phyloP scores from a whole-genome alignment of 441 rosid genomes.

The Raphanus hybrid region DNA sequence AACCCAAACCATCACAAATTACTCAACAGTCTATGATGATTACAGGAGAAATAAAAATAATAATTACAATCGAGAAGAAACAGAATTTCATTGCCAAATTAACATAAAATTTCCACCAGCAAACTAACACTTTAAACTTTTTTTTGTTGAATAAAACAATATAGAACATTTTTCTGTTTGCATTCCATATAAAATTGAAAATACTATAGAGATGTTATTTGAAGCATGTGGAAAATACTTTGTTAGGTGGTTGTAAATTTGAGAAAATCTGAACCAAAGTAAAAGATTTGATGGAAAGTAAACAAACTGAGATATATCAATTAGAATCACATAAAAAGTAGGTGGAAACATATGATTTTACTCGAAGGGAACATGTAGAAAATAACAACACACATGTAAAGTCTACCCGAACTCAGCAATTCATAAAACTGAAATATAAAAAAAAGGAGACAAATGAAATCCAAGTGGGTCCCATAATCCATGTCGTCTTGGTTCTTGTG shows the following conservation, averaged over 20 bases:
- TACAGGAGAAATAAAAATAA: not conserved
- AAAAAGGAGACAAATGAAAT: constrained; percentile 48
- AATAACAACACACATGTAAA: constrained; percentile 20
- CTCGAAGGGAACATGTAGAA: constrained; percentile 18
- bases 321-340: constrained; percentile 16
- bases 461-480: constrained; percentile 42
- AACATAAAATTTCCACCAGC: not conserved
- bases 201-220: not conserved
- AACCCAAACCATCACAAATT: not conserved
- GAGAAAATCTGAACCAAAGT: constrained; percentile 4
- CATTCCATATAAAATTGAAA: not conserved
- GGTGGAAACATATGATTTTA: constrained; percentile 35
- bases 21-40: not conserved
- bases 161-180: not conserved
- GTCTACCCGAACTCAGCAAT: constrained; percentile 32
- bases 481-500: constrained; percentile 52
- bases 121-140: not conserved
- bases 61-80: not conserved
- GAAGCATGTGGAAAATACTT: not conserved
- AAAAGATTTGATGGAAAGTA: constrained; percentile 4
- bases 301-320: not conserved
- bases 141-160: not conserved
- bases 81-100: not conserved
- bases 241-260: constrained; percentile 5
- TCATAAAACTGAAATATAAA: constrained; percentile 10